Evolutionary conservation across 768 basidiomycete species (phyloP), one percentile per base, ranked within the genome.

Genomic region (Cyclocybe aegerita): DNA sequence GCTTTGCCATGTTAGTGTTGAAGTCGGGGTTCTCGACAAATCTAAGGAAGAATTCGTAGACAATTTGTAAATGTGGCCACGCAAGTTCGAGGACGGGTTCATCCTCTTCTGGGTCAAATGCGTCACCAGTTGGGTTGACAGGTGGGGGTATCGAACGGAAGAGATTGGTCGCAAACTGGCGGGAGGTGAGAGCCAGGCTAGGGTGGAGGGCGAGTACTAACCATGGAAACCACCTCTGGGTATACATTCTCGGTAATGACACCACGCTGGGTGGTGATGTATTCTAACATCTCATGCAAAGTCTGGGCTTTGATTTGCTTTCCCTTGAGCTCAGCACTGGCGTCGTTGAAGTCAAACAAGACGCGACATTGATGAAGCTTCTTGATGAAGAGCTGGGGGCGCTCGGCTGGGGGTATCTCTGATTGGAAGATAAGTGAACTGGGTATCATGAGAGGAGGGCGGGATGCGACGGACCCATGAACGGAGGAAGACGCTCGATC

Each of bases 111-210:
- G 97, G 97, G 66, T 99, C 97, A 65, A 97, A 99, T 1, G 96
- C 97, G 68, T 99, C 97, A 47, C 97, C 97, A 9, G 86, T 90
- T 4, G 97, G 97, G 64, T 99, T 99, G 51, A 98, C 96, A 39
- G 95, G 97, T 61, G 97, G 97, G 72, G 97, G 97, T 82, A 99
- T 98, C 64, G 97, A 94, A 56, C 97, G 91, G 79, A 99, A 99
- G 59, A 99, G 88, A 74, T 99, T 99, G 65, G 88, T 86, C 43
- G 92, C 89, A 78, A 98, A 99, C 96, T 98, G 67, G 10, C 49
- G 9, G 48, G 37, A n/a, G 9, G n/a, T 53, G 36, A 56, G 53
- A 61, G 49, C 51, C 31, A 29, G 57, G 46, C 46, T 39, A 35
- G 52, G 54, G 48, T 42, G 39, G 10, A 41, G 31, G 9, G 48